Evolutionary conservation across 1,284 basidiomycete species (phyloP).

Genomic region (Earliella scabrosa): DNA sequence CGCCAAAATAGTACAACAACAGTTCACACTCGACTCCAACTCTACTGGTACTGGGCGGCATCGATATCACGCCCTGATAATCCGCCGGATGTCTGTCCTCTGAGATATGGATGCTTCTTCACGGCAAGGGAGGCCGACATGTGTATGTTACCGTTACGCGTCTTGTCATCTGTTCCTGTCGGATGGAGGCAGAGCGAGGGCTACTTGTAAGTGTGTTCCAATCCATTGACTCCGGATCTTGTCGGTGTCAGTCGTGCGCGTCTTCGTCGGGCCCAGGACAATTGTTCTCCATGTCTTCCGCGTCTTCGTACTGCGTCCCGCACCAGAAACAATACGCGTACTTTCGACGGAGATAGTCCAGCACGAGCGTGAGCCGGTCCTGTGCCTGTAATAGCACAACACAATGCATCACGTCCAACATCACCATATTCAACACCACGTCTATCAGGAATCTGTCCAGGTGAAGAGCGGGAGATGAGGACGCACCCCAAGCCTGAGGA

Average conservation of each 20-base stretch:
- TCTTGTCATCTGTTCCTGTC: no score
- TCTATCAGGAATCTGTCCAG: background rate
- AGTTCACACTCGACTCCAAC: background rate
- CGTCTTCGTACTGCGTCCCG: slow-evolving; percentile 70
- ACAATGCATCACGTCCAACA: background rate
- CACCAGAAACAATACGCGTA: slow-evolving; percentile 89
- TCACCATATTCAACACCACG: background rate
- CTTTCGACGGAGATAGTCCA: slow-evolving; percentile 73
- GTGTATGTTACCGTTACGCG: no score
- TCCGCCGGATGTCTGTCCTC: background rate
- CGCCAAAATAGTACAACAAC: background rate
- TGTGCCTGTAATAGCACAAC: slow-evolving; percentile 56
- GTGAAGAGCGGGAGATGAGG: background rate
- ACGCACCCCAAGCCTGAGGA: slow-evolving; percentile 68
- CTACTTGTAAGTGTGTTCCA: no score
- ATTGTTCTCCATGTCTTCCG: slow-evolving; percentile 61
- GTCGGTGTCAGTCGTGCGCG: slow-evolving; percentile 79
- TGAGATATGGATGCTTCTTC: no score
- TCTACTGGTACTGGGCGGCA: background rate
- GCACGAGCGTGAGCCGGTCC: slow-evolving; percentile 68
- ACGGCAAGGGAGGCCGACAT: background rate
- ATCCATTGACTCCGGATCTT: no score
- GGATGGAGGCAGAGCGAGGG: no score
- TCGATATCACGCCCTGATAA: background rate
- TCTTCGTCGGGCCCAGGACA: slow-evolving; percentile 83